Evolutionary conservation across 2,329 filamentous ascomycete species (phyloP), one percentile per base, ranked within the genome.

Genomic region (Alternaria metachromatica): DNA sequence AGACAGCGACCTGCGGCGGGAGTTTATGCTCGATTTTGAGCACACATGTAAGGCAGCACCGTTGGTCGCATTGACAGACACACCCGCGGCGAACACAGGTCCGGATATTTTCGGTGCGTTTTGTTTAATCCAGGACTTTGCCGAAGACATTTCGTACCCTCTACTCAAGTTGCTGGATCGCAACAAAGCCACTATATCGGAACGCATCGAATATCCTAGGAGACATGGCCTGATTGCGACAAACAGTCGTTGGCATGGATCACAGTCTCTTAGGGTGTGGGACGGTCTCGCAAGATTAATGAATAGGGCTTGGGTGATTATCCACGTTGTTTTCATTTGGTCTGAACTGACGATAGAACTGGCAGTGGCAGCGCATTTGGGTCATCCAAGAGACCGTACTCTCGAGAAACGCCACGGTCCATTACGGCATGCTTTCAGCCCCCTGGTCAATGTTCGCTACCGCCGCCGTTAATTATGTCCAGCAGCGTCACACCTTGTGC

Each of bases 321-420:
- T 45, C 15, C 28, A 33, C 48, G 7, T 2, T 44, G 11, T 23
- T n/a, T 15, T 51, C n/a, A 9, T 43, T 3, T 33, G 23, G 13
- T 30, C 21, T 41, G 48, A 5, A 25, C 28, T 50, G 20, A 54
- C 53, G 7, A 46, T 15, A 37, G 11, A 21, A 69, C 58, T 71
- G 69, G 13, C 12, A 72, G 69, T 71, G 69, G 69, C 60, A 57
- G 37, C 68, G 71, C 21, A 66, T 69, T n/a, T 73, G 71, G 71
- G 64, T 73, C 11, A 56, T 73, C 15, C 71, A 72, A 54, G 71
- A 73, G 30, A 73, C 71, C 11, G 69, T 73, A 10, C 65, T 73
- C 26, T 59, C 70, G 0, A 60, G 45, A 2, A 68, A 69, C 54
- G 70, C 69, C 6, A 71, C 63, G 0, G 62, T 72, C 26, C 64